These are phyloP conservation scores for Bidens hawaiensis DNA, from an alignment of 140 eudicot genomes.

Conservation along the genomic window DNA sequence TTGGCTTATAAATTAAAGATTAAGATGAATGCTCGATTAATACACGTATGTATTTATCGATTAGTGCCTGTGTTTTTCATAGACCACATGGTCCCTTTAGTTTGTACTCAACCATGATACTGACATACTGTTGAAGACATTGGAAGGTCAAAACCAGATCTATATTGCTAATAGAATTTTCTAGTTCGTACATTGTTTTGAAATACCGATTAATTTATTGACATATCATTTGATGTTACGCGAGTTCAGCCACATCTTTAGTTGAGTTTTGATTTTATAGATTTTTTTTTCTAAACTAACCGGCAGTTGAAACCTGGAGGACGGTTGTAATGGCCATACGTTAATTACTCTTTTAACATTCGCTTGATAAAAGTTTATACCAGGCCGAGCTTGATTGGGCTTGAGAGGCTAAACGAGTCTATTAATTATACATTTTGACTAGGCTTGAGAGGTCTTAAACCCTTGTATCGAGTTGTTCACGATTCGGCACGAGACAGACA, in stretches of 20 bases:
- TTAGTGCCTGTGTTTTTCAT: not conserved
- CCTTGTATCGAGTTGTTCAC: no score
- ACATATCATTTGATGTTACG: not conserved
- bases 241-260: not conserved
- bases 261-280: not conserved
- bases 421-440: no score
- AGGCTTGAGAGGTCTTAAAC: no score
- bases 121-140: not conserved
- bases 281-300: no score
- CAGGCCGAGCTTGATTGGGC: no score
- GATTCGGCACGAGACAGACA: no score
- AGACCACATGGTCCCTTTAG: constrained; percentile 7
- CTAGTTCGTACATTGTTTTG: not conserved
- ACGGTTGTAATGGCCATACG: no score
- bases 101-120: not conserved
- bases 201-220: constrained; percentile 1
- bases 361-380: no score
- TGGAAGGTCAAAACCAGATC: not conserved
- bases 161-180: not conserved
- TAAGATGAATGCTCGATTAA: not conserved
- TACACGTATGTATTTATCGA: not conserved
- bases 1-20: constrained; percentile 42
- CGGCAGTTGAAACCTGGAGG: no score
- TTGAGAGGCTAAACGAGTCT: no score
- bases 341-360: no score